These are phyloP conservation scores for Irpex sp. DNA, from an alignment of 1,284 basidiomycete species.

Conservation along the genomic window DNA sequence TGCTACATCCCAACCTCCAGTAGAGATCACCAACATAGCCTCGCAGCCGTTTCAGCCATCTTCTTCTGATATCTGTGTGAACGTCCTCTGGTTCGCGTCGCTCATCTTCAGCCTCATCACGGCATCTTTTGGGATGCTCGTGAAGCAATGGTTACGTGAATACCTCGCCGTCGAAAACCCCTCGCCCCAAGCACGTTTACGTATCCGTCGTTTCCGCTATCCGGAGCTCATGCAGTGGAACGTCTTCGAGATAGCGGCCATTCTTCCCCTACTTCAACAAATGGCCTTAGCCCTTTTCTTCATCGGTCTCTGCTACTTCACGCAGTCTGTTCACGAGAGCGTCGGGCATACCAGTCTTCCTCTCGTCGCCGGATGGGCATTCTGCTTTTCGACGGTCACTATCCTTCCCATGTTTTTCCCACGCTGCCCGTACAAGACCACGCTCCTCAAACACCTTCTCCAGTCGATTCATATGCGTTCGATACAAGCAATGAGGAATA, in stretches of 20 bases:
- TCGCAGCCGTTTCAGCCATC: background rate
- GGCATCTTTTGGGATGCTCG: slow-evolving; percentile 9
- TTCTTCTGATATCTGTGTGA: background rate
- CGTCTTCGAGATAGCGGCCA: slow-evolving; percentile 1
- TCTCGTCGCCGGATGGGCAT: background rate
- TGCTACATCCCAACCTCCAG: background rate
- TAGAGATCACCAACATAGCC: background rate
- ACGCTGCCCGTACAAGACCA: background rate
- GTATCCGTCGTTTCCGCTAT: slow-evolving; percentile 6
- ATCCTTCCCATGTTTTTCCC: slow-evolving; percentile 1
- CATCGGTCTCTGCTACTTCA: background rate
- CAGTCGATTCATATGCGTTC: background rate
- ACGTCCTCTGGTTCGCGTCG: slow-evolving; percentile 5
- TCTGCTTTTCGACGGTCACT: background rate
- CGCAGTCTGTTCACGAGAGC: background rate
- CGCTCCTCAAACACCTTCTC: background rate
- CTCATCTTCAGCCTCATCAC: slow-evolving; percentile 8
- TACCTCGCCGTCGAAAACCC: slow-evolving; percentile 9
- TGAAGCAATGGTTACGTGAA: slow-evolving; percentile 9
- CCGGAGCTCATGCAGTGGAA: slow-evolving; percentile 6
- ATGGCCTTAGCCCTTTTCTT: background rate
- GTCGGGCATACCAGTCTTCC: background rate
- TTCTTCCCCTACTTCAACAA: background rate
- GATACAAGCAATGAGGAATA: background rate
- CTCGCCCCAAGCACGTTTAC: slow-evolving; percentile 5